Percentiles rank a stretch among this genome's conserved stretches.
Evolutionary conservation across 179 eudicot species (phyloP).

Genomic region (Camellia oleifera): DNA sequence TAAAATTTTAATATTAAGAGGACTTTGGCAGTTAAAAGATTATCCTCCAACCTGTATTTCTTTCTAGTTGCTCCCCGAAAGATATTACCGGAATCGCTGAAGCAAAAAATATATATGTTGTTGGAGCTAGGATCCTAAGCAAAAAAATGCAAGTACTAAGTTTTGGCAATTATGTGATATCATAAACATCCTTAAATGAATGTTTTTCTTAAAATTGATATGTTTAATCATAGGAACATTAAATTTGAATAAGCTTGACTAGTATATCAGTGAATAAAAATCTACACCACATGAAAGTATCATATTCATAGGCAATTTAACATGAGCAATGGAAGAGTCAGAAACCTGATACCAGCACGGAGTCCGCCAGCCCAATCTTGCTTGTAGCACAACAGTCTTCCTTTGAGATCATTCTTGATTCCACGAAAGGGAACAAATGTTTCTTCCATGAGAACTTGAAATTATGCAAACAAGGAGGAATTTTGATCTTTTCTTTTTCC

Average conservation of each 20-base stretch:
- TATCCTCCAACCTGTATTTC: slow-evolving; percentile 63
- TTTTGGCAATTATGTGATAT: not conserved
- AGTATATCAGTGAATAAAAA: not conserved
- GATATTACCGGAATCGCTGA: slow-evolving; percentile 99
- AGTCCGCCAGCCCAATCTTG: slow-evolving; percentile 98
- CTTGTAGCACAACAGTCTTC: slow-evolving; percentile 84
- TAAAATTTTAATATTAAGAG: slow-evolving; percentile 8
- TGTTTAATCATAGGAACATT: not conserved
- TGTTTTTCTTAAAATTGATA: not conserved
- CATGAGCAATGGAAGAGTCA: slow-evolving; percentile 3
- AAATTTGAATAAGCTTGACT: not conserved
- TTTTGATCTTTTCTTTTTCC: not conserved
- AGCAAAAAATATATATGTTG: slow-evolving; percentile 96
- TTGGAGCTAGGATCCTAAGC: slow-evolving; percentile 91
- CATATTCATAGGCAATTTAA: not conserved
- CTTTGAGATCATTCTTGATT: slow-evolving; percentile 85
- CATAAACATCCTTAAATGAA: not conserved
- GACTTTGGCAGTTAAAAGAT: slow-evolving; percentile 1
- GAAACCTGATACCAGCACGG: slow-evolving; percentile 90
- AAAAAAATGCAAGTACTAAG: slow-evolving; percentile 11
- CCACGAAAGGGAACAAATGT: slow-evolving; percentile 95
- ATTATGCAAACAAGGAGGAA: slow-evolving; percentile 14
- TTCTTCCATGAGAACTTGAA: slow-evolving; percentile 72
- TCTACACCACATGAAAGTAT: not conserved
- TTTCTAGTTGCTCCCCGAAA: slow-evolving; percentile 95